Evolutionary conservation across 495 filamentous ascomycete species (phyloP).

Genomic region (Niebla homalea): DNA sequence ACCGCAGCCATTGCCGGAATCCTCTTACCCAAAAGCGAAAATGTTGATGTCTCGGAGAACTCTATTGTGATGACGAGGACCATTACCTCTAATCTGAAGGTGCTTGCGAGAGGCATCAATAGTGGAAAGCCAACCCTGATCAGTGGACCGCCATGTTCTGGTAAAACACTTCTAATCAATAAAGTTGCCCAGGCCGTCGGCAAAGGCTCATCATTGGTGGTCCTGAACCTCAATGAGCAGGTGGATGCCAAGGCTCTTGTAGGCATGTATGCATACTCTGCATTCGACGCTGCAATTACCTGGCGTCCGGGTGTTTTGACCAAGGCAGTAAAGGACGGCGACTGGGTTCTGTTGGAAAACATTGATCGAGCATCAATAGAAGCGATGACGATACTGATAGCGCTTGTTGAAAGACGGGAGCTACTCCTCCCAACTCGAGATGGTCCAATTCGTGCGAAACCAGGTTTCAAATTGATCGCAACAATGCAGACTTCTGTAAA

Average conservation of each 20-base stretch:
- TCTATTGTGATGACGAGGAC: conserved; percentile 61
- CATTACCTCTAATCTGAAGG: conserved; percentile 52
- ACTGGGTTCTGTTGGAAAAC: conserved; percentile 95
- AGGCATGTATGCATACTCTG: conserved; percentile 80
- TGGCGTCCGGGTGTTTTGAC: conserved; percentile 94
- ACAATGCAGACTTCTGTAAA: conserved; percentile 71
- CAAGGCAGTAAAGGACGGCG: conserved; percentile 80
- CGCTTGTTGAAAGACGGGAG: conserved; percentile 78
- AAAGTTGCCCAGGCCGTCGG: conserved; percentile 67
- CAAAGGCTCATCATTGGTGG: conserved; percentile 64
- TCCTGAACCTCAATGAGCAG: conserved; percentile 91
- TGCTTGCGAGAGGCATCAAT: conserved; percentile 52
- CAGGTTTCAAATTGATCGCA: conserved; percentile 79
- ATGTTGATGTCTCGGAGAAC: conserved; percentile 32
- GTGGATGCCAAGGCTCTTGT: conserved; percentile 91
- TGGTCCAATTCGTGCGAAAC: conserved; percentile 66
- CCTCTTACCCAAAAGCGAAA: conserved; percentile 52
- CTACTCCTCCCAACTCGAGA: conserved; percentile 76
- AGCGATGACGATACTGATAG: conserved; percentile 79
- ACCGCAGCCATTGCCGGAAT: conserved; percentile 46
- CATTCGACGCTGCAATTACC: conserved; percentile 69
- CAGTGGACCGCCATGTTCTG: conserved; percentile 71
- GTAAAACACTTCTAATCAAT: conserved; percentile 79
- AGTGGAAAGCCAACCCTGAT: conserved; percentile 58
- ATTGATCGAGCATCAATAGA: conserved; percentile 92